Evolutionary conservation across 257 asterid species (phyloP), one percentile per base, ranked within the genome.

Genomic region (Marsdenia floribunda): DNA sequence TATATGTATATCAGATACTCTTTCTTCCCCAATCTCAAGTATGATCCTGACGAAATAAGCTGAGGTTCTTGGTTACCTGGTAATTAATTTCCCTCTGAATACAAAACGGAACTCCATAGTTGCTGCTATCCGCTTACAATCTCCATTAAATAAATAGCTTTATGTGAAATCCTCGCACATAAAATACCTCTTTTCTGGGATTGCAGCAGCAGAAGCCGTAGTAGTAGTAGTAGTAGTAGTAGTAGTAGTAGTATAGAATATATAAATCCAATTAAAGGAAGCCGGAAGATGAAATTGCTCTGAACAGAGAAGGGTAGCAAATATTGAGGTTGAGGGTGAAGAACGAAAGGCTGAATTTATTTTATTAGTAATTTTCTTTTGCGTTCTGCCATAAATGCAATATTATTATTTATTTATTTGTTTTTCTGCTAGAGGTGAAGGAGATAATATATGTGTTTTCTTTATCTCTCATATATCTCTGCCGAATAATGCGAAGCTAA

Each of bases 401-500:
- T 29, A 29, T 29, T 29, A 29, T 29, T 29, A 29, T 29, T 29
- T 29, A 29, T 6, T 54, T 4, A 18, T 19, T 54, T 52, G n/a
- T 52, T 53, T 4, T 53, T 2, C 7, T 16, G 6, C 2, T 21
- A 18, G 22, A 15, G 57, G 24, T 1, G 68, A 21, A 3, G 69
- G 16, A 64, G 69, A 64, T 64, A 64, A 64, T n/a, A n/a, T n/a
- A n/a, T 42, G 44, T 6, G 15, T 5, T 46, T 49, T 29, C 73
- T 22, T 35, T 42, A 18, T n/a, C 73, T 44, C 54, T n/a, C 5
- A 22, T 22, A 0, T 44, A 0, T 29, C n/a, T 22, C 19, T 16
- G 50, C 57, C 37, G 72, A 71, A 77, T 73, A 68, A 73, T 78
- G 60, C 47, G 37, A 58, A 57, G 72, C 66, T 13, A 74, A 73